Evolutionary conservation across 768 basidiomycete species (phyloP), one percentile per base, ranked within the genome.

Genomic region (Punctularia strigosozonata): DNA sequence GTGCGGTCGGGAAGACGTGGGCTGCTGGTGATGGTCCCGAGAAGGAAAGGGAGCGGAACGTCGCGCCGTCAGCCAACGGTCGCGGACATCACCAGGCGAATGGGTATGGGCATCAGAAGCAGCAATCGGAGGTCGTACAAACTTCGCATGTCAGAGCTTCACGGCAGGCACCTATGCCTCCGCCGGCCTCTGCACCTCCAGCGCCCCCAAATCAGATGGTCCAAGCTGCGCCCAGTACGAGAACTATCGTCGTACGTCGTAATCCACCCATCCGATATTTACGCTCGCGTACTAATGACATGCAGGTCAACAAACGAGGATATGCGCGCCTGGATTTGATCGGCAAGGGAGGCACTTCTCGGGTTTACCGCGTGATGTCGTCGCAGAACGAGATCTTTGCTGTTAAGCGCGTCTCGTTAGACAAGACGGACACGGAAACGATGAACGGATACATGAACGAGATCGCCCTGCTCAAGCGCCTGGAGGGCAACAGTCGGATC

Each of bases 381-480:
- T 63, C 71, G 28, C 64, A 71, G 33, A 84, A 74, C 48, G 80
- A 85, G 51, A 67, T 98, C 25, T 89, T 75, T 50, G 94, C 94
- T 7, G 72, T 99, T 54, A 99, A 99, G 57, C 79, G 84, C 39
- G 92, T 98, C 25, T 75, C 84, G 13, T 66, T 98, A 17, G 89
- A 94, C 56, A 80, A 81, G 53, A 82, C 83, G 5, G 94, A 98
- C 47, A 57, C 75, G 3, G 91, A 95, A 46, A 87, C 89, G 15
- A 81, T 94, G 64, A 76, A 69, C 43, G 83, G 88, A 12, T 99
- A 94, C 59, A 84, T 89, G 75, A 97, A 97, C 56, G 94, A 99
- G 66, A 97, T 98, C 43, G 77, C 80, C 8, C 64, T 99, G 36
- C 69, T 99, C 25, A 88, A 89, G 53, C 77, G 91, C n/a, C 67